Conservation (phyloP, 2,329 filamentous ascomycete genomes). For the Fusarium tuaranense region DNA sequence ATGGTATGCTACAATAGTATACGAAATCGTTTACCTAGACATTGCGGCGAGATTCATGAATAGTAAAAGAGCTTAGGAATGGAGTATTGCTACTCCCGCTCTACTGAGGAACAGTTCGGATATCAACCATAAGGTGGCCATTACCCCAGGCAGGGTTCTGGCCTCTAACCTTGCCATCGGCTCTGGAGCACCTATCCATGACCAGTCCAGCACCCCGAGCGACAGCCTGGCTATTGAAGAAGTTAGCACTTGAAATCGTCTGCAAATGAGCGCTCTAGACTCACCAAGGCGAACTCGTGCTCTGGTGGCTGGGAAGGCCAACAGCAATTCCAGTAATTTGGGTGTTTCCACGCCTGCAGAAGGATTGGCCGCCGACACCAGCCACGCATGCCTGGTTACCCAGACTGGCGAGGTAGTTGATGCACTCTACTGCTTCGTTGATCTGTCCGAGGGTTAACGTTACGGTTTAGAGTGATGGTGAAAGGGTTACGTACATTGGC, state of each 20-base stretch:
- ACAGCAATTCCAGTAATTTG: conserved; percentile 16
- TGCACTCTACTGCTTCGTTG: conserved; percentile 20
- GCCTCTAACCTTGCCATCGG: conserved; percentile 19
- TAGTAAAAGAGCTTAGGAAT: no score
- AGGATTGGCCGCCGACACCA: conserved; percentile 1
- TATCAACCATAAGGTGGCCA: conserved; percentile 18
- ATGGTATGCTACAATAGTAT: neutral
- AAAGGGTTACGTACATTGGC: neutral
- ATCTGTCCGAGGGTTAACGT: neutral
- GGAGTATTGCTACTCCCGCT: neutral
- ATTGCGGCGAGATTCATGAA: no score
- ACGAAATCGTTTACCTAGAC: neutral
- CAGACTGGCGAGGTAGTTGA: conserved; percentile 26
- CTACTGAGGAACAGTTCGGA: conserved; percentile 8
- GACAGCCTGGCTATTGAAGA: conserved; percentile 9
- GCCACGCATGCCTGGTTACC: conserved; percentile 8
- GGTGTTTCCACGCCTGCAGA: conserved; percentile 23
- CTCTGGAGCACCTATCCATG: conserved; percentile 14
- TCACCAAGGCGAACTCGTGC: conserved; percentile 14
- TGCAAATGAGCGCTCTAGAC: neutral
- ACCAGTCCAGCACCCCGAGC: conserved; percentile 19
- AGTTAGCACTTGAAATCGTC: neutral
- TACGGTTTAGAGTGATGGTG: neutral
- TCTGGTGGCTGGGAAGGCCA: neutral
- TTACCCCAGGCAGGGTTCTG: conserved; percentile 25